Percentiles rank a stretch among this genome's conserved stretches.
phyloP scores from a whole-genome alignment of 2,329 filamentous ascomycete genomes.

The Clarireedia homoeocarpa region DNA sequence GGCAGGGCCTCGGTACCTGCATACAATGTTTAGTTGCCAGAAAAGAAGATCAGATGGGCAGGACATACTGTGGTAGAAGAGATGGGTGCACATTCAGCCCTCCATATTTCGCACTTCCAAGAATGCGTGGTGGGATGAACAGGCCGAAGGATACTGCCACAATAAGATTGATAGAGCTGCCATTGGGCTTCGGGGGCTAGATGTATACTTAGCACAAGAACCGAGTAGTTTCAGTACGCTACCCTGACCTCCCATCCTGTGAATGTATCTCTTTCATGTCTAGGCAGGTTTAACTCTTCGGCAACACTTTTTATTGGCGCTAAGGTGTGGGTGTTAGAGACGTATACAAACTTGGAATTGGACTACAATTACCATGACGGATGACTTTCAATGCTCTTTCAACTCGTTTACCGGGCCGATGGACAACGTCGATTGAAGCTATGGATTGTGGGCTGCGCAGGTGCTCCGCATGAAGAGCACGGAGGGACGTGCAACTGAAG shows the following conservation, averaged over 20 bases:
- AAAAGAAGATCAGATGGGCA: neutral
- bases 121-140: slow-evolving; percentile 71
- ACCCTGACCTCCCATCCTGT: slow-evolving; percentile 64
- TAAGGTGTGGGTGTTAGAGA: slow-evolving; percentile 29
- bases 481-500: slow-evolving; percentile 75
- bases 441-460: slow-evolving; percentile 46
- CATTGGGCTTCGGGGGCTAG: slow-evolving; percentile 44
- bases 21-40: neutral
- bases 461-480: slow-evolving; percentile 58
- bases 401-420: slow-evolving; percentile 67
- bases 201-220: neutral
- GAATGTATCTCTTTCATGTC: slow-evolving; percentile 77
- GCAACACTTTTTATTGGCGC: slow-evolving; percentile 68
- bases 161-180: slow-evolving; percentile 60
- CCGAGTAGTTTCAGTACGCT: neutral
- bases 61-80: slow-evolving; percentile 66
- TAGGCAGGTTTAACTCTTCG: slow-evolving; percentile 50
- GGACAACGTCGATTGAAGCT: slow-evolving; percentile 76
- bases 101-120: slow-evolving; percentile 65
- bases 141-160: slow-evolving; percentile 92
- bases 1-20: slow-evolving; percentile 72
- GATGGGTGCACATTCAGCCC: slow-evolving; percentile 94
- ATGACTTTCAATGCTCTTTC: slow-evolving; percentile 63
- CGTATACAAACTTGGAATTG: neutral
- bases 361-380: slow-evolving; percentile 21